Conservation (phyloP, 2,329 filamentous ascomycete species). For the Fusarium avenaceum region DNA sequence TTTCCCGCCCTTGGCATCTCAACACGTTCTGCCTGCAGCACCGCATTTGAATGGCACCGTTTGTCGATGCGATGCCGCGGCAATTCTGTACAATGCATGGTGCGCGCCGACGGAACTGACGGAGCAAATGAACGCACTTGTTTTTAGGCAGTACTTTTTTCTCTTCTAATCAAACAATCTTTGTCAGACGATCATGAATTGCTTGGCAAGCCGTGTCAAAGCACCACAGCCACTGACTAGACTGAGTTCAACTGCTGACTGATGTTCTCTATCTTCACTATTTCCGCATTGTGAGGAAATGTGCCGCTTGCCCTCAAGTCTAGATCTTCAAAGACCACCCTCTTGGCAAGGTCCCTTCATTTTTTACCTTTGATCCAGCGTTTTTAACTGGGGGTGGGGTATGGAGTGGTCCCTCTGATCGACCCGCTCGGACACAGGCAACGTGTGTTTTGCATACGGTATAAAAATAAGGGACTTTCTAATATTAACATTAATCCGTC, state of each 20-base stretch:
- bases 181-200: constrained; percentile 36
- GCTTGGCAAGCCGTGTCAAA: constrained; percentile 19
- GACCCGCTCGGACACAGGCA: constrained; percentile 29
- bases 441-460: constrained; percentile 18
- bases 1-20: neutral
- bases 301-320: constrained; percentile 22
- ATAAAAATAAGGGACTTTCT: constrained; percentile 4
- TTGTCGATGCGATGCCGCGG: constrained; percentile 29
- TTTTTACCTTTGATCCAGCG: constrained; percentile 8
- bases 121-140: constrained; percentile 12
- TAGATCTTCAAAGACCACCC: constrained; percentile 33
- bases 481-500: neutral
- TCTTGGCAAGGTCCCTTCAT: constrained; percentile 36
- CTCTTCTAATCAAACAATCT: constrained; percentile 5
- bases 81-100: constrained; percentile 24
- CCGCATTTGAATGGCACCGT: neutral
- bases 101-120: constrained; percentile 28
- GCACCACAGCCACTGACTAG: neutral
- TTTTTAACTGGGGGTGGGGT: constrained; percentile 12
- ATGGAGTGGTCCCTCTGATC: constrained; percentile 3
- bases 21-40: neutral
- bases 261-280: neutral
- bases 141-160: neutral
- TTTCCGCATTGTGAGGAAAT: constrained; percentile 25
- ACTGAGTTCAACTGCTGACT: constrained; percentile 25